Conservation (phyloP, 768 basidiomycete species). For the Pisolithus microcarpus region DNA sequence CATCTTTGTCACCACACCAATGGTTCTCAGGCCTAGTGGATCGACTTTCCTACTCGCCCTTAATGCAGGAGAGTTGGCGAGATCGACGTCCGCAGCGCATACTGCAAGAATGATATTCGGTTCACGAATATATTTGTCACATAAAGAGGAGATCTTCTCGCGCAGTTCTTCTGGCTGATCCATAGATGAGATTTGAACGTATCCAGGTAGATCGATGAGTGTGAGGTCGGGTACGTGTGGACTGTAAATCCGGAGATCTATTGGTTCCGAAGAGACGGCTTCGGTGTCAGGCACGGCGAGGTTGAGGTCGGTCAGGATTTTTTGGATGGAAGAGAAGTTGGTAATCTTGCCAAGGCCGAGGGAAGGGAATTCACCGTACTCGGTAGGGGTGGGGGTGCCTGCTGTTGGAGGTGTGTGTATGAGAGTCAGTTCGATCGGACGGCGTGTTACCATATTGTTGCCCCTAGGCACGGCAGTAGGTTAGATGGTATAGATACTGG, state of each 20-base stretch:
- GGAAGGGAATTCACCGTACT: slow-evolving; percentile 93
- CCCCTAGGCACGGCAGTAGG: slow-evolving; percentile 47
- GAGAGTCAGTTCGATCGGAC: slow-evolving; percentile 96
- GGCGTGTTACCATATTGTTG: slow-evolving; percentile 98
- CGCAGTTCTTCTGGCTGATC: slow-evolving; percentile 94
- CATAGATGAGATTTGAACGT: slow-evolving; percentile 89
- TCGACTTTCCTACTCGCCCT: slow-evolving; percentile 91
- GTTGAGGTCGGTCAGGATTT: slow-evolving; percentile 90
- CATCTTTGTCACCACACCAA: slow-evolving; percentile 99
- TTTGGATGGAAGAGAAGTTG: slow-evolving; percentile 88
- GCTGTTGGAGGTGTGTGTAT: slow-evolving; percentile 71
- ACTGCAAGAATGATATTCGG: slow-evolving; percentile 99
- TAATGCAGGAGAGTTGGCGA: slow-evolving; percentile 95
- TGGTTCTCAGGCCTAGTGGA: slow-evolving; percentile 89
- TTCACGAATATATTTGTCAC: slow-evolving; percentile 97
- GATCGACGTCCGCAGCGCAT: slow-evolving; percentile 96
- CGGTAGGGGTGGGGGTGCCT: slow-evolving; percentile 49
- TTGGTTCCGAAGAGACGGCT: slow-evolving; percentile 90
- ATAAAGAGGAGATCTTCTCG: slow-evolving; percentile 82
- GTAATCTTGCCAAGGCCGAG: slow-evolving; percentile 85
- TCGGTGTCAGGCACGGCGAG: slow-evolving; percentile 85
- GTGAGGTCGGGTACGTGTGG: slow-evolving; percentile 95
- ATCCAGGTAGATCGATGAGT: slow-evolving; percentile 95
- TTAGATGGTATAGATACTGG: no score
- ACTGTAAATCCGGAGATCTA: slow-evolving; percentile 94